These are phyloP conservation scores for Fonsecaea nubica DNA, from an alignment of 2,329 filamentous ascomycete species.

Conservation along the genomic window DNA sequence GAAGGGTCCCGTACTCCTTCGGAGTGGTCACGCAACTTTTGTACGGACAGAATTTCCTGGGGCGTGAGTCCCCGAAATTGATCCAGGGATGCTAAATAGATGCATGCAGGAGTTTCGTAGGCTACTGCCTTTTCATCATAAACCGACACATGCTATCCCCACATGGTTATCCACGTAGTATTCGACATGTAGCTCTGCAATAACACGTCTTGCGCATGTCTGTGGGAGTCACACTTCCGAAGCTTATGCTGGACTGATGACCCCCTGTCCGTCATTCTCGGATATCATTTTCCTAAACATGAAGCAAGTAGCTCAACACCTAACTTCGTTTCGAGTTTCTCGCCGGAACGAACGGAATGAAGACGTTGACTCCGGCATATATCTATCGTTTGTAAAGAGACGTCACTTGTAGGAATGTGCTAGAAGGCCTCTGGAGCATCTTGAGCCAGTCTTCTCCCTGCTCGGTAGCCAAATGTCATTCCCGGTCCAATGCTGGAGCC, in stretches of 20 bases:
- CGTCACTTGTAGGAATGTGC: not conserved
- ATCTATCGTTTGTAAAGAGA: not conserved
- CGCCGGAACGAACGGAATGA: not conserved
- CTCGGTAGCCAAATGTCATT: constrained; percentile 31
- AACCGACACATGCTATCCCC: not conserved
- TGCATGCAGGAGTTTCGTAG: too few species aligned
- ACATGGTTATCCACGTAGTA: not conserved
- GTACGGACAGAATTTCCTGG: not conserved
- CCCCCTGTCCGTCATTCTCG: not conserved
- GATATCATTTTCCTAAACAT: not conserved
- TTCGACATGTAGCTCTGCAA: not conserved
- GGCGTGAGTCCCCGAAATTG: not conserved
- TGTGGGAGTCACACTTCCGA: not conserved
- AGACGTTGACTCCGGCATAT: not conserved
- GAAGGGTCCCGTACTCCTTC: not conserved
- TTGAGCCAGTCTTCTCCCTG: constrained; percentile 11
- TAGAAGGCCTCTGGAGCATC: not conserved
- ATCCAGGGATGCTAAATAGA: not conserved
- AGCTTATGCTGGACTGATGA: not conserved
- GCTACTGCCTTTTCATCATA: not conserved
- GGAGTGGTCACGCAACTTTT: not conserved
- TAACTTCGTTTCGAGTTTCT: not conserved
- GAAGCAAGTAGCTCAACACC: not conserved
- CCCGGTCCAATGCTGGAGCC: constrained; percentile 28
- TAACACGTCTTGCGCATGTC: not conserved